phyloP scores from a whole-genome alignment of 2,329 filamentous ascomycete genomes.

The Pleoardoris graminearum region DNA sequence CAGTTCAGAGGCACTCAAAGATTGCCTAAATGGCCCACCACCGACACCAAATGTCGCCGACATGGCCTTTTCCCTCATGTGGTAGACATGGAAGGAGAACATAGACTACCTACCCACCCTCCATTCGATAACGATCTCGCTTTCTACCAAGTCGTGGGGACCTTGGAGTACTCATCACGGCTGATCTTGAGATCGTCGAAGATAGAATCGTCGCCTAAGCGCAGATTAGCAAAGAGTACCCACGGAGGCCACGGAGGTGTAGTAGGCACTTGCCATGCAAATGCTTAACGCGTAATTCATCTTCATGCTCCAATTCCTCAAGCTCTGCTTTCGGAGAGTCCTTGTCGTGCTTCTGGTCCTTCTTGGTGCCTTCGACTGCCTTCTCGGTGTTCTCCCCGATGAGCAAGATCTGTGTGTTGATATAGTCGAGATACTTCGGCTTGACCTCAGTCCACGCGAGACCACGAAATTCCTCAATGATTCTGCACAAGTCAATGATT shows the following conservation, averaged over 20 bases:
- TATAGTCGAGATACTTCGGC: conserved; percentile 74
- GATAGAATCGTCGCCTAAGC: conserved; percentile 60
- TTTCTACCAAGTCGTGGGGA: conserved; percentile 41
- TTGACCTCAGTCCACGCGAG: conserved; percentile 75
- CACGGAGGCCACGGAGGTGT: too few species aligned
- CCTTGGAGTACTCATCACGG: conserved; percentile 61
- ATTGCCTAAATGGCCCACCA: too few species aligned
- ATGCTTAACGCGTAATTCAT: conserved; percentile 65
- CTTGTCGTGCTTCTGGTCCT: conserved; percentile 60
- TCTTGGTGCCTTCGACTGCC: conserved; percentile 60
- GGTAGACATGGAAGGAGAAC: not conserved
- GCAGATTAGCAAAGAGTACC: not conserved
- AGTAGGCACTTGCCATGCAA: conserved; percentile 50
- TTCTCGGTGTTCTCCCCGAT: conserved; percentile 69
- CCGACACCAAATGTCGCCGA: not conserved
- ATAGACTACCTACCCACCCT: not conserved
- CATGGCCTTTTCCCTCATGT: not conserved
- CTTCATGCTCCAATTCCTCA: conserved; percentile 74
- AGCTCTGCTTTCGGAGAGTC: conserved; percentile 71
- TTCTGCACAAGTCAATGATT: conserved; percentile 47
- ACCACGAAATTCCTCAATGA: conserved; percentile 71
- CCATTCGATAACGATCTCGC: not conserved
- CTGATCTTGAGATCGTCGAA: conserved; percentile 64
- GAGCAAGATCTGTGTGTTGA: conserved; percentile 75
- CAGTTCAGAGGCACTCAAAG: not conserved